Conservation (phyloP, 1,139 yeast genomes). For the Saccharomycopsis crataegensis region DNA sequence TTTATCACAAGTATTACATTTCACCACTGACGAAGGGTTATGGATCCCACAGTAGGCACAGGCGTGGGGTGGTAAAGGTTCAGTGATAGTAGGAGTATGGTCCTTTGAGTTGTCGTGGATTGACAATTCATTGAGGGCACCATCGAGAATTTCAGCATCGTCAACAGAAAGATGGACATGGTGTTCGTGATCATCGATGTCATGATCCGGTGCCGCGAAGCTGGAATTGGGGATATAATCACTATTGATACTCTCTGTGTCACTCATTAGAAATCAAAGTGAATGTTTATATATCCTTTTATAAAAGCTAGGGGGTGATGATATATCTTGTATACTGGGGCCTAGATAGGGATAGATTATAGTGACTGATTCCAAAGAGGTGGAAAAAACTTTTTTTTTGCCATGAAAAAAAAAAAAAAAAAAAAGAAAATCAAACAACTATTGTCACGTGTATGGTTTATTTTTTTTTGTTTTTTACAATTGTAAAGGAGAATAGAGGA, state of each 20-base stretch:
- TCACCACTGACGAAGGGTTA: conserved; percentile 57
- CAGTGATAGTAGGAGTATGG: background rate
- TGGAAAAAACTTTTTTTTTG: no score
- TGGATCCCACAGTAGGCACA: conserved; percentile 79
- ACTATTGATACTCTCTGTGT: conserved; percentile 11
- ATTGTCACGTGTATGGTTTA: no score
- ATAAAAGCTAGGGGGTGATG: background rate
- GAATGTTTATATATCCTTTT: background rate
- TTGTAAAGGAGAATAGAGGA: no score
- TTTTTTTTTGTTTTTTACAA: no score
- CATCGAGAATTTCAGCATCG: background rate
- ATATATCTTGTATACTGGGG: no score
- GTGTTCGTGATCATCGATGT: background rate
- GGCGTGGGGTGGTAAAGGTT: conserved; percentile 31
- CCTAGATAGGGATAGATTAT: no score
- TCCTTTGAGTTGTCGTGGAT: background rate
- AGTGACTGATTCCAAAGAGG: no score
- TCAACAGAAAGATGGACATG: background rate
- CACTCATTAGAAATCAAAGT: background rate
- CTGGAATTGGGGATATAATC: conserved; percentile 4
- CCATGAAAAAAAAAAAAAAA: no score
- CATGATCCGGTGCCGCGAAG: background rate
- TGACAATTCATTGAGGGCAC: background rate
- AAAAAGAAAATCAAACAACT: no score
- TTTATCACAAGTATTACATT: conserved; percentile 69